Evolutionary conservation across 192 early-diverging fungal species (phyloP), one percentile per base, ranked within the genome.

Genomic region (Backusella luteola): DNA sequence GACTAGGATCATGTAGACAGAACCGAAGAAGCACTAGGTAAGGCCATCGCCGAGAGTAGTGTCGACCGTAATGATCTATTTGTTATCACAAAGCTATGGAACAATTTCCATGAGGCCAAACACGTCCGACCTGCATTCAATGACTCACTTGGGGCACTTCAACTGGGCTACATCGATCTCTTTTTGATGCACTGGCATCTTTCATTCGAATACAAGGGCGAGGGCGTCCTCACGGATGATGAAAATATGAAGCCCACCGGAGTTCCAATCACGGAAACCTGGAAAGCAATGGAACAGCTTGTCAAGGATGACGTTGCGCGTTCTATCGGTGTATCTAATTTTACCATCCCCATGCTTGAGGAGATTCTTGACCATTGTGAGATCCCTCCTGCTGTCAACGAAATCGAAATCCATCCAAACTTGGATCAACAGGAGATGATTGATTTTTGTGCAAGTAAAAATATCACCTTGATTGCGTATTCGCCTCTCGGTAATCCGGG

Each of bases 111-210:
- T 66, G 85, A 86, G 0, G 85, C 90, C 14, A 84, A 93, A 71
- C 79, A 90, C 39, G 91, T 96, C 1, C 70, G 77, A 4, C 81
- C 81, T 21, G 93, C 91, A 0, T 76, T 92, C 4, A 85, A 91
- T 74, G 78, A 81, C 17, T 91, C 94, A 4, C 87, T 96, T 23
- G 77, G 84, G 39, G 90, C 92, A 77, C 85, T 96, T 7, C 84
- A 86, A 53, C 72, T 94, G 39, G 87, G 91, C 34, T 95, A 96
- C 78, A 79, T 97, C 23, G 95, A 97, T 76, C 74, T 96, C 66
- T 93, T 94, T 76, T 82, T 97, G 56, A 88, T 96, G 75, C 96
- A 97, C 85, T 97, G 92, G 93, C 94, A 94, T 0, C 76, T 88
- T 38, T 90, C 93, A 3, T 85, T 80, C 77, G 80, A 83, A 71